phyloP scores from a whole-genome alignment of 768 basidiomycete species.

The Hydnomerulius pinastri region DNA sequence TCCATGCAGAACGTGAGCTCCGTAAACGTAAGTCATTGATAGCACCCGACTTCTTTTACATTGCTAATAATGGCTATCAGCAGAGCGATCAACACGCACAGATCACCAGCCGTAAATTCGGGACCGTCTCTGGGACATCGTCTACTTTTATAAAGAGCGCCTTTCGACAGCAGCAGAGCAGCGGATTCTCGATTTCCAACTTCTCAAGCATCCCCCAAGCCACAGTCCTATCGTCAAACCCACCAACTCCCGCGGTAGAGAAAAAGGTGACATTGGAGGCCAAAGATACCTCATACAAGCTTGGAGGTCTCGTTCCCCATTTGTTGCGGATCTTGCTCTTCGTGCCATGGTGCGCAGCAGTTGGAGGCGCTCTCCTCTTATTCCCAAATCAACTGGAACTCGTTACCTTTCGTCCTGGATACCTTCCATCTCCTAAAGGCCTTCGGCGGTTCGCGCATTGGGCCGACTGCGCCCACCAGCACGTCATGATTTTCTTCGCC shows the following conservation, averaged over 20 bases:
- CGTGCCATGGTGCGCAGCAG: slow-evolving; percentile 37
- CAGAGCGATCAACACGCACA: background rate
- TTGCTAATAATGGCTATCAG: background rate
- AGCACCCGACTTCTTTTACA: background rate
- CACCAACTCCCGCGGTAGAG: background rate
- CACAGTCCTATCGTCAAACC: background rate
- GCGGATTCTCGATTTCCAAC: slow-evolving; percentile 13
- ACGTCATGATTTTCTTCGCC: slow-evolving; percentile 36
- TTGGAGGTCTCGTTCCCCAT: background rate
- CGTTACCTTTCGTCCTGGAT: slow-evolving; percentile 32
- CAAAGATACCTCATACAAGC: background rate
- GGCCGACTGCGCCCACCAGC: slow-evolving; percentile 36
- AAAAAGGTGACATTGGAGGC: background rate
- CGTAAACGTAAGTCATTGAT: slow-evolving; percentile 14
- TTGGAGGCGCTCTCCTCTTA: slow-evolving; percentile 34
- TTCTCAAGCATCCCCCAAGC: slow-evolving; percentile 1
- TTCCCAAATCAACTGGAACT: slow-evolving; percentile 27
- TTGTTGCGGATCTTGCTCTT: slow-evolving; percentile 26
- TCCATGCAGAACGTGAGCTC: slow-evolving; percentile 26
- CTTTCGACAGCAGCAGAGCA: slow-evolving; percentile 9
- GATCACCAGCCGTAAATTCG: slow-evolving; percentile 20
- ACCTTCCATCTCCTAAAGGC: slow-evolving; percentile 29
- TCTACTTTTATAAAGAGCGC: slow-evolving; percentile 6
- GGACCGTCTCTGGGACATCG: slow-evolving; percentile 27
- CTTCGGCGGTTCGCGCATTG: slow-evolving; percentile 40